These are phyloP conservation scores for Candida verbasci DNA, from an alignment of 805 yeast species.

Conservation along the genomic window DNA sequence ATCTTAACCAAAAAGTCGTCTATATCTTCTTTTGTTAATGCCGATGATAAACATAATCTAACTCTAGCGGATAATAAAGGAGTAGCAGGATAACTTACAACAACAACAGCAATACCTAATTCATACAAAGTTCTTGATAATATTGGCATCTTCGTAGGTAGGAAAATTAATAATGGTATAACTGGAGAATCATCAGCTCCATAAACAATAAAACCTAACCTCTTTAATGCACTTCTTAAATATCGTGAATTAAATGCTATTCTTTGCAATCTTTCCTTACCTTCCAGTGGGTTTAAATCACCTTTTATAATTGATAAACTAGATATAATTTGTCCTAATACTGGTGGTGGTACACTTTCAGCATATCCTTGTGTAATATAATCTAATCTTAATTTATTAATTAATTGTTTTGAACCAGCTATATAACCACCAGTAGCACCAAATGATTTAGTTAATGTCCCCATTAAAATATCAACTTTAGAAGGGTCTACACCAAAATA, in stretches of 20 bases:
- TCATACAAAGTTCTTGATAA: conserved; percentile 77
- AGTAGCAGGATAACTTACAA: conserved; percentile 98
- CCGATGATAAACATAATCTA: conserved; percentile 86
- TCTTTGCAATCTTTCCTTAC: conserved; percentile 82
- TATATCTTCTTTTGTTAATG: conserved; percentile 90
- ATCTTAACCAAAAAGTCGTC: conserved; percentile 71
- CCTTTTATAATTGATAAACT: conserved; percentile 79
- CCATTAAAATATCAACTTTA: conserved; percentile 87
- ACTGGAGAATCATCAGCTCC: conserved; percentile 98
- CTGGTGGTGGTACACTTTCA: conserved; percentile 86
- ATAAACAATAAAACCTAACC: conserved; percentile 88
- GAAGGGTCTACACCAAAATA: conserved; percentile 77
- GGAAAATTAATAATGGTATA: conserved; percentile 78
- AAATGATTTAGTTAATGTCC: conserved; percentile 94
- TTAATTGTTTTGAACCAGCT: conserved; percentile 66
- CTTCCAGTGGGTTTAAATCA: conserved; percentile 86
- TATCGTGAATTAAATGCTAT: conserved; percentile 95
- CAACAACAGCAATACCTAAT: conserved; percentile 85
- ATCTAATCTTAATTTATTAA: conserved; percentile 70
- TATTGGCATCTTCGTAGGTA: conserved; percentile 94
- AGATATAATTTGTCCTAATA: conserved; percentile 79
- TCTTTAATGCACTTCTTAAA: conserved; percentile 81
- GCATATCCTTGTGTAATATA: conserved; percentile 72
- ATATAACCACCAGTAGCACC: conserved; percentile 99
- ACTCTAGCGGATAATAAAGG: conserved; percentile 86